These are phyloP conservation scores for Prunus padus DNA, from an alignment of 306 rosid genomes.

Conservation along the genomic window DNA sequence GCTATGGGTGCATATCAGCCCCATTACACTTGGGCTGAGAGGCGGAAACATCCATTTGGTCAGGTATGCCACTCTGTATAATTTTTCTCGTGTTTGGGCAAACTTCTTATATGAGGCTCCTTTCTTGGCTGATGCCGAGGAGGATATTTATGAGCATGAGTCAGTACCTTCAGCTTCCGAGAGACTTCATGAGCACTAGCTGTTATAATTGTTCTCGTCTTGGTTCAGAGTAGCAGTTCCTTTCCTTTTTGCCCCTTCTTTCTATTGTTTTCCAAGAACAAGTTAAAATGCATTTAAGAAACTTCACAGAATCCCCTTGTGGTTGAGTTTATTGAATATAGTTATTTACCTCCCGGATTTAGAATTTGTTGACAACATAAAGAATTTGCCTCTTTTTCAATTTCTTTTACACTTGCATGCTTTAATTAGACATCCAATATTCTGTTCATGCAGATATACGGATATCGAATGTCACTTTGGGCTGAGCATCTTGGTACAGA, in stretches of 20 bases:
- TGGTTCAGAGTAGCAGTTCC: neutral
- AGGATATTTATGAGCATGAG: neutral
- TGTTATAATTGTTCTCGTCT: neutral
- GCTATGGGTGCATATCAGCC: constrained; percentile 98
- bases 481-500: constrained; percentile 73
- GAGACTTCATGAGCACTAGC: neutral
- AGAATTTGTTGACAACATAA: neutral
- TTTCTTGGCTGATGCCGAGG: constrained; percentile 10
- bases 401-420: neutral
- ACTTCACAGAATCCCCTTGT: neutral
- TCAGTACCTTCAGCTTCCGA: neutral
- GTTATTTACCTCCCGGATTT: neutral
- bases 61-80: constrained; percentile 55
- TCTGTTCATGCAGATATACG: constrained; percentile 60
- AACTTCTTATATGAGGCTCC: constrained; percentile 8
- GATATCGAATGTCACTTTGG: constrained; percentile 93
- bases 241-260: neutral
- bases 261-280: neutral
- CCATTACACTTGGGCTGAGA: constrained; percentile 66
- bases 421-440: neutral
- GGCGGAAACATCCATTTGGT: constrained; percentile 63
- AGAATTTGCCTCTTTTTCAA: neutral
- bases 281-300: neutral
- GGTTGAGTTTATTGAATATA: no score
- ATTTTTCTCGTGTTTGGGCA: neutral